These are phyloP conservation scores for Trichoderma sp. DNA, from an alignment of 2,329 filamentous ascomycete species.

Conservation along the genomic window DNA sequence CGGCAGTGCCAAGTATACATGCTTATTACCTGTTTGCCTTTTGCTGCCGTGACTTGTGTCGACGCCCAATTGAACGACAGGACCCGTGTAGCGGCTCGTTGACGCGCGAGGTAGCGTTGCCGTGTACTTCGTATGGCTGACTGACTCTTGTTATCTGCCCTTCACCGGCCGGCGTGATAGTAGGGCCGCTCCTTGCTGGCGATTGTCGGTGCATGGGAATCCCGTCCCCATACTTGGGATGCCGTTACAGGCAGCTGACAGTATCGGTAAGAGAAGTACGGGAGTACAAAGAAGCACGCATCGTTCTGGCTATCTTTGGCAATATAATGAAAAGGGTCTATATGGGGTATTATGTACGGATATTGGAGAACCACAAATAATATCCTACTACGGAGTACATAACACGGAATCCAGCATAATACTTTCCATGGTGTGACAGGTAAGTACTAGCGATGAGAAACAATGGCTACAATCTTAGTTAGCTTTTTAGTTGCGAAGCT, in stretches of 20 bases:
- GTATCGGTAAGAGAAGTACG: constrained; percentile 15
- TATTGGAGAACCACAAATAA: not conserved
- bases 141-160: not conserved
- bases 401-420: not conserved
- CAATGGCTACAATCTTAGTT: not conserved
- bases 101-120: not conserved
- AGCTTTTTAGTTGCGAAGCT: not conserved
- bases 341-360: constrained; percentile 1
- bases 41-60: not conserved
- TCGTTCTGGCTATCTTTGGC: not conserved
- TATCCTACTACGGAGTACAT: not conserved
- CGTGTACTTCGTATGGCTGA: not conserved
- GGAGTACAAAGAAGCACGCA: constrained; percentile 13
- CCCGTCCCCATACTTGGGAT: not conserved
- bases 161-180: constrained; percentile 1
- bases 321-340: not conserved
- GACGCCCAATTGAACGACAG: not conserved
- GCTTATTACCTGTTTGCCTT: not conserved
- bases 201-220: not conserved
- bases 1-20: not conserved
- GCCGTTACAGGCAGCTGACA: not conserved
- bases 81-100: not conserved
- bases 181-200: not conserved
- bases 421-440: constrained; percentile 4
- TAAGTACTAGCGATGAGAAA: not conserved